A percentile compares a stretch with the other conserved stretches of the same genome.
Conservation (phyloP, 1,284 basidiomycete genomes). For the Meira nashicola region DNA sequence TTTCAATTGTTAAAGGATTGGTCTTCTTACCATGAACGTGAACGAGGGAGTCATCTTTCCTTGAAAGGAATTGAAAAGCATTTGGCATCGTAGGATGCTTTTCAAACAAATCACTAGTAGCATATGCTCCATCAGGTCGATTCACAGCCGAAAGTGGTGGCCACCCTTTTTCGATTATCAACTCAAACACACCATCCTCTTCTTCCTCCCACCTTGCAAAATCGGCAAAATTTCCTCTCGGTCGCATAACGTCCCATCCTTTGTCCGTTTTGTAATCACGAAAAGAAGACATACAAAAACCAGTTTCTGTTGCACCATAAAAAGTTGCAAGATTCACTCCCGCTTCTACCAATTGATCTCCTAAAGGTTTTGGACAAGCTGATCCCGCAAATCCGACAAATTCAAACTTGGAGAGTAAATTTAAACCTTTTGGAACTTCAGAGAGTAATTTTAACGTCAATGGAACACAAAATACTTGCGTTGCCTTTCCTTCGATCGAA, state of each 20-base stretch:
- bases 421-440: too few relatives aligned
- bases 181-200: too few relatives aligned
- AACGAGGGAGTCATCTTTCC: slow-evolving; percentile 63
- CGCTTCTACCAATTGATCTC: slow-evolving; percentile 59
- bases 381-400: slow-evolving; percentile 57
- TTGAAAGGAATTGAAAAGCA: slow-evolving; percentile 61
- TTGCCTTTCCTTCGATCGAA: too few relatives aligned
- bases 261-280: slow-evolving; percentile 61
- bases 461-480: too few relatives aligned
- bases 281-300: slow-evolving; percentile 57
- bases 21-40: slow-evolving; percentile 38
- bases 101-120: slow-evolving; percentile 61
- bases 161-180: slow-evolving; percentile 49
- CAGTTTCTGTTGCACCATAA: slow-evolving; percentile 55
- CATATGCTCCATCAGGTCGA: slow-evolving; percentile 61
- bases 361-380: slow-evolving; percentile 58
- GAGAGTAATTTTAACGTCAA: too few relatives aligned
- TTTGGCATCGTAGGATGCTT: slow-evolving; percentile 56
- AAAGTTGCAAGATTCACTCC: slow-evolving; percentile 62
- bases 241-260: slow-evolving; percentile 61
- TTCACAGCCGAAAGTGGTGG: slow-evolving; percentile 54
- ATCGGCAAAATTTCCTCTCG: too few relatives aligned
- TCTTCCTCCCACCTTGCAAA: slow-evolving; percentile 13
- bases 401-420: too few relatives aligned
- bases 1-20: slow-evolving; percentile 34